Evolutionary conservation across 495 filamentous ascomycete species (phyloP), one percentile per base, ranked within the genome.

Genomic region (Talaromyces ruber): DNA sequence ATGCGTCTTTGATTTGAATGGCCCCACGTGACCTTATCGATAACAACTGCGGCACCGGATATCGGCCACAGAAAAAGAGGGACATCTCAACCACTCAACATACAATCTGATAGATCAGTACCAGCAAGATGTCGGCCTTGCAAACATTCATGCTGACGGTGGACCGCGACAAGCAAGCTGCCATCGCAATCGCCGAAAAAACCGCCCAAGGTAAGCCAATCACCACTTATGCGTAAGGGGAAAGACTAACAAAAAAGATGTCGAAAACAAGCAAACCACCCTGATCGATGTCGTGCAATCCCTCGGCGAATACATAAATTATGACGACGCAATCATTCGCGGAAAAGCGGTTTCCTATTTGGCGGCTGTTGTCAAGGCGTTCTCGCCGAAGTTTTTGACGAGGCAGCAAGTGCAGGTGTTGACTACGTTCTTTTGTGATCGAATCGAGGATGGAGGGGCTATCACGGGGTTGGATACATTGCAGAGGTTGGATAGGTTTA

Each of bases 291-390:
- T 89, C 34, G 84, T 91, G 16, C 83, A 89, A 68, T 83, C 82
- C 12, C 73, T 91, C 26, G 85, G 82, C 11, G 84, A 88, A 71
- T 89, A 88, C 59, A 79, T 91, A 62, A 89, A 88, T 57, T 82
- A 88, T 65, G 87, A 90, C 62, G 87, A 91, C 70, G 76, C 76
- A 47, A 79, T 80, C 28, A 69, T 86, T 25, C 81, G 88, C 7
- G 79, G 84, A 22, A 88, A 86, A 74, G 84, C 86, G 0, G 80
- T 91, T 63, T 81, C 82, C 34, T 91, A 86, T 70, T 81, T 91
- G 39, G 83, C 87, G 2, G 81, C 85, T 29, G 81, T 90, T 51
- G 82, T 91, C 60, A 76, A 72, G 57, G 75, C 75, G 28, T 68
- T 90, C 2, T 75, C 82, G n/a, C 72, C 79, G 18, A 83, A 79